Conservation (phyloP, 768 basidiomycete species). For the Xanthoconium stramineum region DNA sequence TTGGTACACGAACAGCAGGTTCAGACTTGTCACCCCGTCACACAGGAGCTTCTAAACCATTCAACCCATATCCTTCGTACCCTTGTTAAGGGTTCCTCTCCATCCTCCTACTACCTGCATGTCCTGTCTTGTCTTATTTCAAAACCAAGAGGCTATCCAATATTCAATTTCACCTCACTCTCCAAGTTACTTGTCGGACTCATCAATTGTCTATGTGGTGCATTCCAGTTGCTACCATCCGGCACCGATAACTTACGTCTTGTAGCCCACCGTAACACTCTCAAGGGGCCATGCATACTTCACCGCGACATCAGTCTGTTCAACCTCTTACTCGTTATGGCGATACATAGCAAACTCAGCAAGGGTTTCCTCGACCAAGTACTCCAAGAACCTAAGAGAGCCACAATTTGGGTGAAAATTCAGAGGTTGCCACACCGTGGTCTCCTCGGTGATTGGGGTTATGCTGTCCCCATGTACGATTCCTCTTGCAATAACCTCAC, state of each 20-base stretch:
- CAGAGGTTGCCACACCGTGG: not conserved
- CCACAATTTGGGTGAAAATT: too few species aligned
- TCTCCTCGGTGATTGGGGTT: conserved; percentile 1
- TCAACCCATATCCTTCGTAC: not conserved
- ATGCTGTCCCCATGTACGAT: too few species aligned
- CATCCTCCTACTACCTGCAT: not conserved
- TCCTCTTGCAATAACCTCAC: too few species aligned
- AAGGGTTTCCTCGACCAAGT: too few species aligned
- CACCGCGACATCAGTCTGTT: too few species aligned
- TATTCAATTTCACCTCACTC: not conserved
- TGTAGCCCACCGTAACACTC: not conserved
- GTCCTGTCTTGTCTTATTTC: not conserved
- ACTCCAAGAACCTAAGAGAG: too few species aligned
- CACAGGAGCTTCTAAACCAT: not conserved
- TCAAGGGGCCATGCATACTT: not conserved
- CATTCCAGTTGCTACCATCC: not conserved
- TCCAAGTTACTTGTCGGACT: not conserved
- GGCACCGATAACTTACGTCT: not conserved
- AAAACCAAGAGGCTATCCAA: not conserved
- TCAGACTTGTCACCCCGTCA: not conserved
- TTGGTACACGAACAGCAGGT: too few species aligned
- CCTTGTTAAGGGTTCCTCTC: not conserved
- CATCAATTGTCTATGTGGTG: not conserved
- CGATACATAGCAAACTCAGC: not conserved
- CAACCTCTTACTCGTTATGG: not conserved